Evolutionary conservation across 108 stramenopile species (phyloP), one percentile per base, ranked within the genome.

Genomic region (Cyclotella choctawhatcheeana): DNA sequence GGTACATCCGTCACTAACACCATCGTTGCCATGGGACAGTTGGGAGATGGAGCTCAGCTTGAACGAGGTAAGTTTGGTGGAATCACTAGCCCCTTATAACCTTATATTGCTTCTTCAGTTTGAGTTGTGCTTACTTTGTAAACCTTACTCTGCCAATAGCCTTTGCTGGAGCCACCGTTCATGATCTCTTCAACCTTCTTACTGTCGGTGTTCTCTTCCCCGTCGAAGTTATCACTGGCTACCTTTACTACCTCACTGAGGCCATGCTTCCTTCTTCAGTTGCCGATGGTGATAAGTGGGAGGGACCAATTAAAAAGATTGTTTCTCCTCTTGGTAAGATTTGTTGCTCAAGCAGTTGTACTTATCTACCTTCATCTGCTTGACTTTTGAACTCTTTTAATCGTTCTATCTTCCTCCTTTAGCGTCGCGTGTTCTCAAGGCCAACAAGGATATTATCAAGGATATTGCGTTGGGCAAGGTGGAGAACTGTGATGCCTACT

Each of bases 121-220:
- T n/a, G n/a, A n/a, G n/a, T n/a, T n/a, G n/a, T n/a, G n/a, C n/a
- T n/a, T n/a, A n/a, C n/a, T n/a, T n/a, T n/a, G n/a, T n/a, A n/a
- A n/a, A n/a, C n/a, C n/a, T n/a, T n/a, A n/a, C n/a, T n/a, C n/a
- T n/a, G n/a, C n/a, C n/a, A n/a, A n/a, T n/a, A n/a, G 94, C 92
- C 58, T 96, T 96, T 64, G 89, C 92, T 27, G 94, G 94, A 47
- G 94, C 94, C 66, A 93, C 92, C 18, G 94, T 96, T 60, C 94
- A 96, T 80, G 94, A 96, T 71, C 83, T 90, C 81, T 96, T 96
- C 88, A 96, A 96, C 89, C 87, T 88, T 58, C 66, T 96, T 59
- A 69, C 91, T 53, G 94, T 96, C 12, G 81, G 71, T n/a, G 47
- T 92, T 53, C 78, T 93, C 48, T 85, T 96, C 60, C 94, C 94